Evolutionary conservation across 495 filamentous ascomycete species (phyloP).

Genomic region (Paragyromitra xinjiangensis): DNA sequence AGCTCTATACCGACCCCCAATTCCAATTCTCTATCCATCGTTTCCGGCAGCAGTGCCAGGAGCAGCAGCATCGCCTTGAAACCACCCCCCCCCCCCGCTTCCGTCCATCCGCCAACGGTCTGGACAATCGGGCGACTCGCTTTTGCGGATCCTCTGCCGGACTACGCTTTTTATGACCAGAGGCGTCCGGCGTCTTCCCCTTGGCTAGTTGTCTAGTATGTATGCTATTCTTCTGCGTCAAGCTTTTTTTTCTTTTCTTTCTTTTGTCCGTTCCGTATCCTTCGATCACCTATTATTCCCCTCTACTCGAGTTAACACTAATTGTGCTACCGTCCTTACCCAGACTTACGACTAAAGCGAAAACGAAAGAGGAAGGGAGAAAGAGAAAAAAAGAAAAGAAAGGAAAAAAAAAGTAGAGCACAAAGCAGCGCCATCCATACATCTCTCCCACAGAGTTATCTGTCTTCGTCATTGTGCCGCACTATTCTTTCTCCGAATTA

Average conservation of each 20-base stretch:
- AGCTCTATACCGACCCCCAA: conserved; percentile 42
- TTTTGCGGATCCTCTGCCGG: conserved; percentile 47
- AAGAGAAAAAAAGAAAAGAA: conserved; percentile 17
- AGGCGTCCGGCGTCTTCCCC: conserved; percentile 30
- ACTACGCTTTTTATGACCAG: conserved; percentile 47
- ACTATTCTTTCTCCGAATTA: conserved; percentile 43
- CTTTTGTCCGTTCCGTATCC: conserved; percentile 28
- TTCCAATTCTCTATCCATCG: conserved; percentile 44
- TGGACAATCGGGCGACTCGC: conserved; percentile 48
- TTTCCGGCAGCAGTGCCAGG: conserved; percentile 40
- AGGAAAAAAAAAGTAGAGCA: conserved; percentile 44
- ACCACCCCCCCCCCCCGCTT: conserved; percentile 39
- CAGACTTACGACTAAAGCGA: conserved; percentile 32
- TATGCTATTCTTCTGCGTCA: conserved; percentile 41
- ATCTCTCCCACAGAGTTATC: conserved; percentile 41
- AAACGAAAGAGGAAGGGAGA: conserved; percentile 44
- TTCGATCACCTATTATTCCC: conserved; percentile 38
- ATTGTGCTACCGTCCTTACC: conserved; percentile 42
- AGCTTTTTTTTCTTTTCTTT: conserved; percentile 43
- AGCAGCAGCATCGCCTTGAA: conserved; percentile 48
- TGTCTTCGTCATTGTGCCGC: conserved; percentile 49
- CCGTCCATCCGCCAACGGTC: conserved; percentile 51
- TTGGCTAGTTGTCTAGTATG: conserved; percentile 50
- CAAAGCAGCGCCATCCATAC: conserved; percentile 28
- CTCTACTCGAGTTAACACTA: conserved; percentile 42